Evolutionary conservation across 1,139 yeast genomes (phyloP), one percentile per base, ranked within the genome.

Genomic region (Geotrichum cucujoidarum): DNA sequence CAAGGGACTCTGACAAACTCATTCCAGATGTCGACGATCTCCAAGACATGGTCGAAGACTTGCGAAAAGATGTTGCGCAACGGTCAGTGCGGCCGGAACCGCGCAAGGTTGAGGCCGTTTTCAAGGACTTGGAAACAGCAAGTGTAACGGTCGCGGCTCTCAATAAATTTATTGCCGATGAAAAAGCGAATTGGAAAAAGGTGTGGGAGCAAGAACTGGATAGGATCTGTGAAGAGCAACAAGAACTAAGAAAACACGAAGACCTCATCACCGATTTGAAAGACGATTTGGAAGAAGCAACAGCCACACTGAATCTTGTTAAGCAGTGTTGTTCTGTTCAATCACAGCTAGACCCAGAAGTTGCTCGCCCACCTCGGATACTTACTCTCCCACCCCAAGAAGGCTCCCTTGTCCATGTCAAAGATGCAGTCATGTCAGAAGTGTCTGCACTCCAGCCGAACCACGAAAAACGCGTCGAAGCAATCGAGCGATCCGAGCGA

Each of bases 191-290:
- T 34, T 89, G 97, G 95, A 86, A 87, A 62, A 80, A 78, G 57
- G 82, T 88, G 21, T 90, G 98, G 97, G 96, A 89, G 63, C 72
- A 82, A 5, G 96, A 89, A 60, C 74, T 92, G 51, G 95, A 88
- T 55, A 82, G 82, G 38, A 92, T 92, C 18, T 85, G 95, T 54
- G 95, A 87, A 57, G 97, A 90, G 60, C 97, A 92, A 63, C 95
- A 90, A 57, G 88, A 88, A 63, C 79, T 89, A 67, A 85, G 86
- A 53, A 73, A 88, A 27, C 97, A 90, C 64, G 96, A 87, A 59
- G 95, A 87, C 55, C 75, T 92, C 52, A 78, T 89, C 3, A 76
- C 73, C 32, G 95, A 92, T 62, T 69, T 92, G 56, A 78, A 78
- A 43, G 95, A 86, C 53, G 98, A 92, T 66, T 68, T 92, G 39